Evolutionary conservation across 805 yeast species (phyloP).

Genomic region (Lipomyces anomalus): DNA sequence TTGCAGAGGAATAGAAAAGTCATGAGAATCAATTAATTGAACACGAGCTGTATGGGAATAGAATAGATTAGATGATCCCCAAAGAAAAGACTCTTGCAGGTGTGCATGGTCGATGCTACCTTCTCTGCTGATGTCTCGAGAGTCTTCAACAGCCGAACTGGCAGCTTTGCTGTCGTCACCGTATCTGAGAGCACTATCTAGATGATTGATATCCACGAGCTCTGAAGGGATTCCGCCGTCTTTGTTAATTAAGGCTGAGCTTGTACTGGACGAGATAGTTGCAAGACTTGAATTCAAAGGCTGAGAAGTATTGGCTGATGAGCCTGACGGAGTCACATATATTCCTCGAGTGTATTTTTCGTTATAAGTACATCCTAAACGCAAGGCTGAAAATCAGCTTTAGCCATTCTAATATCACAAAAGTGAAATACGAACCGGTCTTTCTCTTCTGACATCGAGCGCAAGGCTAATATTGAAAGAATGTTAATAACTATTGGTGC

Average conservation of each 20-base stretch:
- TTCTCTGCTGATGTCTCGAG: too few relatives aligned
- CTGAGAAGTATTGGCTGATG: slow-evolving; percentile 1
- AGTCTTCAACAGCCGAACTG: slow-evolving; percentile 2
- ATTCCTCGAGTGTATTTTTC: slow-evolving; percentile 16
- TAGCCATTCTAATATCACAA: background rate
- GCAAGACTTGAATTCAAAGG: background rate
- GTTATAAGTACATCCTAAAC: slow-evolving; percentile 13
- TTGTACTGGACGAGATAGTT: background rate
- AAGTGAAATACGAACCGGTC: background rate
- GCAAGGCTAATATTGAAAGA: slow-evolving; percentile 7
- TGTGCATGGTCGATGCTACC: too few relatives aligned
- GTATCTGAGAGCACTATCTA: too few relatives aligned
- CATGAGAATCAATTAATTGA: too few relatives aligned
- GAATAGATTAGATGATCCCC: background rate
- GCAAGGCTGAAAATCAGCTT: background rate
- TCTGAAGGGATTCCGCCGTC: too few relatives aligned
- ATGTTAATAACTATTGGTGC: background rate
- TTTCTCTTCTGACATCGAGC: slow-evolving; percentile 10
- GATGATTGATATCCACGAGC: too few relatives aligned
- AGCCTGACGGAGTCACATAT: slow-evolving; percentile 7
- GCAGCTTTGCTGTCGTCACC: slow-evolving; percentile 2
- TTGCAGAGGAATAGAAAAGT: too few relatives aligned
- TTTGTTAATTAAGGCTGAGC: background rate
- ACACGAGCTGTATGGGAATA: background rate
- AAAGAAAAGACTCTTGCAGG: background rate